Percentiles rank a stretch among this genome's conserved stretches.
phyloP scores from a whole-genome alignment of 371 early-diverging fungal species.

The Sporodiniella umbellata region DNA sequence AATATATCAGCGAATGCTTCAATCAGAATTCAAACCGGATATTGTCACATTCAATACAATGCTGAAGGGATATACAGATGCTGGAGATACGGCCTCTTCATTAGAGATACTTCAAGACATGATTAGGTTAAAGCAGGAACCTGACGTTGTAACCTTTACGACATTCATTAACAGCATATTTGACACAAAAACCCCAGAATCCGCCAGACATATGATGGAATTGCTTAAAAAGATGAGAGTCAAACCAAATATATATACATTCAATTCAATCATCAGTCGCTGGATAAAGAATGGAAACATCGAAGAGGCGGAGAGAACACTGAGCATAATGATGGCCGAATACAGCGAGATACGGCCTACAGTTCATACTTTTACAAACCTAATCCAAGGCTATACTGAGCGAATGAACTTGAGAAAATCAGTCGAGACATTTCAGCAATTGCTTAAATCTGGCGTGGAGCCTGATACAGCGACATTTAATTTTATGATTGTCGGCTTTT shows the following conservation, averaged over 20 bases:
- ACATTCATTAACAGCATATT: conserved; percentile 43
- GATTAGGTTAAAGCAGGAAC: conserved; percentile 25
- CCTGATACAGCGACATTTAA: conserved; percentile 47
- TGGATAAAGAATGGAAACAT: conserved; percentile 30
- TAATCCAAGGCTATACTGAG: conserved; percentile 41
- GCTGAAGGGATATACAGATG: conserved; percentile 34
- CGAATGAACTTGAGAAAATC: conserved; percentile 26
- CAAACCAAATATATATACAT: conserved; percentile 43
- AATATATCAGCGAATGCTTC: conserved; percentile 37
- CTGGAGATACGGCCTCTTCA: conserved; percentile 20
- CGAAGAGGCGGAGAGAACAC: conserved; percentile 34
- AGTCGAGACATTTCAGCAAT: conserved; percentile 33
- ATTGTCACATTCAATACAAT: conserved; percentile 49
- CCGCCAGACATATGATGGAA: conserved; percentile 26
- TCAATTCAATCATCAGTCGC: conserved; percentile 42
- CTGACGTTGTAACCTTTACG: conserved; percentile 44
- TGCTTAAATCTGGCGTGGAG: conserved; percentile 20
- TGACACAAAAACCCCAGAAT: conserved; percentile 13
- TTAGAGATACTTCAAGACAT: conserved; percentile 36
- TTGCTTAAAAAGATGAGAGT: conserved; percentile 25
- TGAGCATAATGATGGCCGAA: conserved; percentile 13
- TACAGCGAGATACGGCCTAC: conserved; percentile 20
- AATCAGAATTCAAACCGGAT: conserved; percentile 31
- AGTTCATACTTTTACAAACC: conserved; percentile 42
- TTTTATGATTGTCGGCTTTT: conserved; percentile 39